Conservation (phyloP, 257 asterid genomes). For the Handroanthus guayacan region DNA sequence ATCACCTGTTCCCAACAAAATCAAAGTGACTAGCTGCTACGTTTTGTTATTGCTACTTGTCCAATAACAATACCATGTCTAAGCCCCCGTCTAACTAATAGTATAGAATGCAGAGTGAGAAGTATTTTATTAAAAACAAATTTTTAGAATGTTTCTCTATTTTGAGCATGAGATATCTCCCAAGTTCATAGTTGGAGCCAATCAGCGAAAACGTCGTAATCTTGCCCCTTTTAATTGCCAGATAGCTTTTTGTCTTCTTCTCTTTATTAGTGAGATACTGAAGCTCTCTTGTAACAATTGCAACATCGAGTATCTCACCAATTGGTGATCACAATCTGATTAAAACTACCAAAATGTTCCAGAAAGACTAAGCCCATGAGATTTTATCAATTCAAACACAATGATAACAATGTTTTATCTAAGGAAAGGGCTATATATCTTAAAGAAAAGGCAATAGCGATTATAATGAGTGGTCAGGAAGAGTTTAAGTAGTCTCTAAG, state of each 20-base stretch:
- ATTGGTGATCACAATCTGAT: slow-evolving; percentile 1
- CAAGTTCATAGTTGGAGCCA: not conserved
- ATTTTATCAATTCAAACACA: too few species aligned
- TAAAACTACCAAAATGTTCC: not conserved
- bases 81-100: slow-evolving; percentile 4
- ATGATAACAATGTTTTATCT: too few species aligned
- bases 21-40: not conserved
- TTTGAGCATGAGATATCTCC: not conserved
- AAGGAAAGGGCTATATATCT: too few species aligned
- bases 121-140: not conserved
- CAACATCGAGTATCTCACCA: not conserved
- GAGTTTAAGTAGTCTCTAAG: too few species aligned
- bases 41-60: not conserved
- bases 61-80: not conserved
- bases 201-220: too few species aligned
- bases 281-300: not conserved
- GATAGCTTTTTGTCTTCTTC: not conserved
- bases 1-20: slow-evolving; percentile 11
- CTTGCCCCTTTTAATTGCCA: not conserved
- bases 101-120: not conserved
- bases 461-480: too few species aligned
- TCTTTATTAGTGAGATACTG: not conserved
- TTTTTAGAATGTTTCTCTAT: not conserved
- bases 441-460: too few species aligned
- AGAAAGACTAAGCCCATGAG: not conserved